Base-by-base conservation (phyloP, 106 monocot genomes). In the Phalaenopsis aphrodite region DNA sequence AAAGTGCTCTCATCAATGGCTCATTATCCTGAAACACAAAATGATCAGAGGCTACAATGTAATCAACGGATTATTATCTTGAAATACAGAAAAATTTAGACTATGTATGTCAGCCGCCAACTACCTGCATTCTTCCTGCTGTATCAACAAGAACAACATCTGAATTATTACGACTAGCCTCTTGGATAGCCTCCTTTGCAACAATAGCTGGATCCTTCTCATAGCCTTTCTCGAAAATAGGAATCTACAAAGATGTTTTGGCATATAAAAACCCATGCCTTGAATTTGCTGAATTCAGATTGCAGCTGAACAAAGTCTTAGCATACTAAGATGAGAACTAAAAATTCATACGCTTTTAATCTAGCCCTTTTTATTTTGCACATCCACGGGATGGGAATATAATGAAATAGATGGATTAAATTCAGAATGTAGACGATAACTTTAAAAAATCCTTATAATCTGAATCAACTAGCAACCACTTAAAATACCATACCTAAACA, bases 131-230 rank as follows among this genome's bases (percentile, higher is more conserved):
- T 41, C 98, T 86, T 2, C 98, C 98, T 81, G 97, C 97, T 18
- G 97, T 97, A 55, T 97, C 95, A 78, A 96, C 95, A 80, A 96
- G 95, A 87, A 96, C 95, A 87, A 96, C 95, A 81, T 96, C 95
- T 21, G 93, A 88, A 76, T 91, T 90, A 77, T 90, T 94, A 21
- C 88, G 91, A 72, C 61, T 78, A 57, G 96, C 96, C 77, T 94
- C 92, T 81, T 91, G 90, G 76, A 96, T 96, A 41, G 96, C 93
- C 83, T 98, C 98, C 86, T 89, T 98, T 6, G 98, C 98, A 47
- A 98, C 98, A 77, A 98, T 79, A 47, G 98, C 98, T 52, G 98
- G 98, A 85, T 98, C 98, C 79, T 98, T 98, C 77, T 98, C 98
- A 79, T 98, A 98, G 3, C 98, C 96, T 81, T 91, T 96, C 87